These are phyloP conservation scores for Cyclotella baltica DNA, from an alignment of 108 stramenopile species.

Conservation along the genomic window DNA sequence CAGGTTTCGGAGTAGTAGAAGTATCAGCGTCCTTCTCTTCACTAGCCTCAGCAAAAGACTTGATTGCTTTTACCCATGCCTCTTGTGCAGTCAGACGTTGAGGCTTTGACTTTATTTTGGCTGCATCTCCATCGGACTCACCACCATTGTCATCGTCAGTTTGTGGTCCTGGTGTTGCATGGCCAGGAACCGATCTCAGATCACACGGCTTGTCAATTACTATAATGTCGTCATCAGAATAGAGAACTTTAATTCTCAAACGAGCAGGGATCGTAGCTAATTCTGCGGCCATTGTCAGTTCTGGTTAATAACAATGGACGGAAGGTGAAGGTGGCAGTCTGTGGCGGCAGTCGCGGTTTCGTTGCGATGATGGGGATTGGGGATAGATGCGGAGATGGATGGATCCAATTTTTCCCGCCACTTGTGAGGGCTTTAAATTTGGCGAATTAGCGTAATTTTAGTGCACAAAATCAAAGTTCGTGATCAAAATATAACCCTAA, in stretches of 20 bases:
- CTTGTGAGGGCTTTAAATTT: background rate
- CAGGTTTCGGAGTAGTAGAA: background rate
- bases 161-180: slow-evolving; percentile 38
- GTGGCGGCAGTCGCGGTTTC: no score
- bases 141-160: background rate
- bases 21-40: background rate
- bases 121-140: slow-evolving; percentile 8
- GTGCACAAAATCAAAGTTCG: background rate
- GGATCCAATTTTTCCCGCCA: background rate
- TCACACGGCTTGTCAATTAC: slow-evolving; percentile 80
- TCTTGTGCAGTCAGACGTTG: slow-evolving; percentile 62
- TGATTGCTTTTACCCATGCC: slow-evolving; percentile 70
- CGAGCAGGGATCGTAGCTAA: slow-evolving; percentile 19
- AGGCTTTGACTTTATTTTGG: slow-evolving; percentile 9
- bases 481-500: no score
- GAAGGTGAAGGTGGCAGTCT: no score
- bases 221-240: slow-evolving; percentile 66
- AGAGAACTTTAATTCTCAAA: slow-evolving; percentile 60
- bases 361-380: background rate
- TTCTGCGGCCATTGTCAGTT: background rate
- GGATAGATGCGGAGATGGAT: no score
- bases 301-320: no score
- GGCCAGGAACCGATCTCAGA: slow-evolving; percentile 80
- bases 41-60: slow-evolving; percentile 27
- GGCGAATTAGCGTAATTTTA: background rate